Base-by-base conservation (phyloP, 2,329 filamentous ascomycete genomes). In the Talaromyces sp. region DNA sequence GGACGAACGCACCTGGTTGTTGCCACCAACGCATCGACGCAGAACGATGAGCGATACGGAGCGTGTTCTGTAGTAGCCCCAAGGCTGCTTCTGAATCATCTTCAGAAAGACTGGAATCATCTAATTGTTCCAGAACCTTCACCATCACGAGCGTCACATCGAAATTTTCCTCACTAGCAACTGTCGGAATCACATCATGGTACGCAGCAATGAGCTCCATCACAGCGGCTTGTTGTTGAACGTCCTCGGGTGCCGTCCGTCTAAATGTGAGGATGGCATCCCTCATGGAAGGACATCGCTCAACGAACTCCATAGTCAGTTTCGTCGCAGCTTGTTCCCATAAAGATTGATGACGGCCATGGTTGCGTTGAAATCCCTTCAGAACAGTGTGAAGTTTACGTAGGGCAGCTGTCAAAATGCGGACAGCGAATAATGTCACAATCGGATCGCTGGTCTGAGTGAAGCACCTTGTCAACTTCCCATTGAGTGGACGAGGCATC, bases 21-120 rank as follows among this genome's bases (percentile, higher is more conserved):
- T 90, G 85, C 81, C 95, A 97, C 94, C 94, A 98, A 68, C 90
- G 88, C 88, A 97, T 95, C 6, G 89, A 89, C 0, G 91, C 88
- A 3, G 93, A 96, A 70, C 89, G 87, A 68, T 88, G 86, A 3
- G 93, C 92, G 73, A 97, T 91, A 35, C 88, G 85, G 19, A 97
- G 86, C 19, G 96, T 82, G 74, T 94, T 91, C 74, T 93, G 89
- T 33, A 97, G 81, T 76, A 96, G 91, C 71, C 93, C 86, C 10
- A 90, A 76, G 25, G 86, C 82, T 56, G 93, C 80, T 1, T 83
- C 83, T 59, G 82, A 77, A 56, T 86, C 82, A 49, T 84, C 81
- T 2, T 81, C 77, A 17, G 83, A 80, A 17, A 75, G 47, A 15
- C 70, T 71, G 0, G 68, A 61, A 15, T 83, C 77, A 50, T 90